Evolutionary conservation across 306 rosid species (phyloP), one percentile per base, ranked within the genome.

Genomic region (Lupinus albus): DNA sequence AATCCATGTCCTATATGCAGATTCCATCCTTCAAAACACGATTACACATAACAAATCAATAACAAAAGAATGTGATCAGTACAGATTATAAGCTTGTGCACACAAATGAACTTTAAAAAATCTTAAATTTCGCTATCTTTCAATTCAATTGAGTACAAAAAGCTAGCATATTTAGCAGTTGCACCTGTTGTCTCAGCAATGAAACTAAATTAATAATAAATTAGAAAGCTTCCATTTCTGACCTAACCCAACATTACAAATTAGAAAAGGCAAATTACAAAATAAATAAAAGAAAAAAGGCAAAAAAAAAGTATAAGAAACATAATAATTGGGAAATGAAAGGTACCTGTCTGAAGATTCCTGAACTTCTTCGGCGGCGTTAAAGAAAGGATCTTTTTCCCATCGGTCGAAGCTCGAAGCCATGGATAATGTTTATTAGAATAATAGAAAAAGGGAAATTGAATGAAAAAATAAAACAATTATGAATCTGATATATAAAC

Each of bases 361-460:
- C 74, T 93, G 99, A 86, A 93, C 96, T 76, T 93, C 92, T 78
- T 93, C 99, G 1, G 97, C 99, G 32, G 94, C 97, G 14, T 81
- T 70, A 77, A 93, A 93, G 80, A 84, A 93, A 33, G 97, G 96
- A 86, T 93, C 99, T 84, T 93, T 88, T 73, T 93, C 96, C 99
- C 99, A 93, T 39, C 92, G 94, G 67, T 90, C 85, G 64, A 93
- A 93, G 86, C 85, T 86, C 39, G 97, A 83, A 5, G 89, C 92
- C 99, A 93, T 92, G 64, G 60, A 41, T 42, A 70, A 13, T 30
- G 50, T 42, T 39, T 1, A 67, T 44, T 21, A 11, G 48, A 67
- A 39, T 11, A 50, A 36, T 36, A 44, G 25, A 17, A 32, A 2
- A 44, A 52, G 18, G 25, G 20, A 65, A 45, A 1, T n/a, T n/a